phyloP scores from a whole-genome alignment of 108 stramenopile genomes.

The Pseudonitzschia multistriata region DNA sequence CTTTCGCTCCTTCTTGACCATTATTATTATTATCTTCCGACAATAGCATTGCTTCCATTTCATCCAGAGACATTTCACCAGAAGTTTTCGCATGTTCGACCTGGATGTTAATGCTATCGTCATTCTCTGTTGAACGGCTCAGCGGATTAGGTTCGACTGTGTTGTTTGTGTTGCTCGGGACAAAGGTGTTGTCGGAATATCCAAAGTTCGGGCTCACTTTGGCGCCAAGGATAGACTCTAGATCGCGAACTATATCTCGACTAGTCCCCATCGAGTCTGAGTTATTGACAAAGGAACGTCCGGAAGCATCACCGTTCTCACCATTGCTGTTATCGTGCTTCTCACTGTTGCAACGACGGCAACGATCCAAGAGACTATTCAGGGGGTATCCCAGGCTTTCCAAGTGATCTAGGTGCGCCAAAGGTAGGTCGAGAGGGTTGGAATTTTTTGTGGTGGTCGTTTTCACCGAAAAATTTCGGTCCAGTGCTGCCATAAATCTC shows the following conservation, averaged over 20 bases:
- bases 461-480: slow-evolving; percentile 13
- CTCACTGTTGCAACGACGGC: slow-evolving; percentile 8
- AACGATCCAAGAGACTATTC: slow-evolving; percentile 66
- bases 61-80: slow-evolving; percentile 49
- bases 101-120: background rate
- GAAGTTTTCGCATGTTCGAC: too few relatives aligned
- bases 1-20: background rate
- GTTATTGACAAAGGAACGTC: background rate
- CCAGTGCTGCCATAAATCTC: slow-evolving; percentile 28
- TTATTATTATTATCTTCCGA: slow-evolving; percentile 5
- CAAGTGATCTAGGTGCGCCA: slow-evolving; percentile 30
- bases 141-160: background rate
- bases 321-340: background rate
- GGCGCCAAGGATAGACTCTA: slow-evolving; percentile 33
- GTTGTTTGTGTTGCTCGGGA: background rate
- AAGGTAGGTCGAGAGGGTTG: slow-evolving; percentile 24
- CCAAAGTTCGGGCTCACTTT: slow-evolving; percentile 11
- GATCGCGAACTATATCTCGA: slow-evolving; percentile 15
- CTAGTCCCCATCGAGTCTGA: slow-evolving; percentile 4
- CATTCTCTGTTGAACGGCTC: background rate
- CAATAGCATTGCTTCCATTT: slow-evolving; percentile 58
- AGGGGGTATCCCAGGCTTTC: slow-evolving; percentile 47
- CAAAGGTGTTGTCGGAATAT: background rate
- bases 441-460: slow-evolving; percentile 8
- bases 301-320: background rate